Conservation (phyloP, 1,139 yeast species). For the Nakaseomyces nivariensis region DNA sequence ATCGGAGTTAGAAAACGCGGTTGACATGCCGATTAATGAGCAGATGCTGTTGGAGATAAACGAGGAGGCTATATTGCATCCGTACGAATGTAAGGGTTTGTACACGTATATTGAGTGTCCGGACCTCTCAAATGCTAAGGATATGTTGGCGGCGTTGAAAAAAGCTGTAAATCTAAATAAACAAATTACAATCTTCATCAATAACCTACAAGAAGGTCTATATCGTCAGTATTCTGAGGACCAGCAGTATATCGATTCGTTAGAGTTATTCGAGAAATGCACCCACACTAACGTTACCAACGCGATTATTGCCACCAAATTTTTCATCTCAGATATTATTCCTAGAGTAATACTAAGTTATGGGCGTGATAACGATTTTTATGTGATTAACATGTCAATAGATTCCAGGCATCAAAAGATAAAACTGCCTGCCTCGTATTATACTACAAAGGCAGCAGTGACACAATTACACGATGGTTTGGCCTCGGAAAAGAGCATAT, state of each 20-base stretch:
- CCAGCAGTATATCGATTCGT: conserved; percentile 5
- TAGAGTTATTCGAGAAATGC: conserved; percentile 7
- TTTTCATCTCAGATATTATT: conserved; percentile 12
- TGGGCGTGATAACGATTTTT: conserved; percentile 6
- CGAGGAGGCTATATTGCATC: conserved; percentile 4
- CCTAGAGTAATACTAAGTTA: conserved; percentile 7
- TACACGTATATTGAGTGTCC: conserved; percentile 13
- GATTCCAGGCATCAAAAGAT: conserved; percentile 9
- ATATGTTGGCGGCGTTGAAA: conserved; percentile 9
- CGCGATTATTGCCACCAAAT: conserved; percentile 18
- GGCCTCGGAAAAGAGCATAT: conserved; percentile 14
- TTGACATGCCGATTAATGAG: conserved; percentile 4
- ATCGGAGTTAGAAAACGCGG: neutral
- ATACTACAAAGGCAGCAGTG: conserved; percentile 18
- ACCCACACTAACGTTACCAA: conserved; percentile 15
- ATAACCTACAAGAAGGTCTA: conserved; percentile 17
- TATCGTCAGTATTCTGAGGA: conserved; percentile 4
- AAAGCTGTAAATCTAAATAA: conserved; percentile 4
- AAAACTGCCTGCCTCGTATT: conserved; percentile 9
- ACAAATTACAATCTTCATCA: conserved; percentile 13
- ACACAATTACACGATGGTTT: conserved; percentile 22
- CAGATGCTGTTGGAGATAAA: conserved; percentile 5
- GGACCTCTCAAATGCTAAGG: conserved; percentile 7
- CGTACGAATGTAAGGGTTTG: neutral
- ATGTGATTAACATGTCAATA: conserved; percentile 12